These are phyloP conservation scores for Monosporascus sp. DNA, from an alignment of 2,329 filamentous ascomycete genomes.

Conservation along the genomic window DNA sequence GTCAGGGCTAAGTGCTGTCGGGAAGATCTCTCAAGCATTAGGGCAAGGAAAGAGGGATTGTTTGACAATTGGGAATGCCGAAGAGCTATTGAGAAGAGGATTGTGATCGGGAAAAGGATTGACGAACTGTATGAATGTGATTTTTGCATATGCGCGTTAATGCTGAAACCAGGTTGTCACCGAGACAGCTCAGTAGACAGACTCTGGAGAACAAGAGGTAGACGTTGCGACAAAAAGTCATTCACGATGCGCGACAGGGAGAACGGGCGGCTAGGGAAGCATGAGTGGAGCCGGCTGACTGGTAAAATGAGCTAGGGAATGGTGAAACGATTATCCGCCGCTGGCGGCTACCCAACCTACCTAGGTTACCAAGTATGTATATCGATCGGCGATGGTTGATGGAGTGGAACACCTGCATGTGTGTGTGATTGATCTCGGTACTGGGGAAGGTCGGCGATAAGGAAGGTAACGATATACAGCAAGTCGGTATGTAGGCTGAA, in stretches of 20 bases:
- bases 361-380: neutral
- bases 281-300: neutral
- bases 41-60: constrained; percentile 2
- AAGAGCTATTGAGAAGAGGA: constrained; percentile 14
- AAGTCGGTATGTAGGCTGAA: neutral
- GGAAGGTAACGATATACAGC: neutral
- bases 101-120: constrained; percentile 22
- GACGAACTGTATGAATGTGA: constrained; percentile 25
- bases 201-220: neutral
- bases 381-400: too few species aligned
- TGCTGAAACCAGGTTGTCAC: neutral
- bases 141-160: neutral
- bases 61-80: constrained; percentile 9
- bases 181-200: neutral
- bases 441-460: too few species aligned
- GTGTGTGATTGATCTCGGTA: too few species aligned
- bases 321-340: neutral
- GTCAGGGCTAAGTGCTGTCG: neutral
- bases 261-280: too few species aligned
- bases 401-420: too few species aligned
- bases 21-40: neutral
- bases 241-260: neutral
- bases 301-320: neutral
- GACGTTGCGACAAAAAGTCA: neutral
- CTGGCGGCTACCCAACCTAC: too few species aligned